Percentiles rank a stretch among this genome's conserved stretches.
Conservation (phyloP, 495 filamentous ascomycete genomes). For the Penicillium cinerascens region DNA sequence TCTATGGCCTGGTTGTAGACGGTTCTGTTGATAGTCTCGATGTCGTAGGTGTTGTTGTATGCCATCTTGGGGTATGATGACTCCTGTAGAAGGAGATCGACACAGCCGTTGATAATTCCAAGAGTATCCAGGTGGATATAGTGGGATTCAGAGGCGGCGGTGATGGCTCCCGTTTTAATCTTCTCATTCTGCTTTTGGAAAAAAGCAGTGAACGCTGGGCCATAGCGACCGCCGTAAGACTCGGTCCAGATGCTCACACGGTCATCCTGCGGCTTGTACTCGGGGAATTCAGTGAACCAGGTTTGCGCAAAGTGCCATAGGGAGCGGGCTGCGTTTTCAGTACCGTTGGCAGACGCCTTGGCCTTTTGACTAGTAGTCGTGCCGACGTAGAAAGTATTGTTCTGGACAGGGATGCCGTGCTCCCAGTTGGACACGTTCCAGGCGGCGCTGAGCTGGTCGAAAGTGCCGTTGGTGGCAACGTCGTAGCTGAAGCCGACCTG, state of each 20-base stretch:
- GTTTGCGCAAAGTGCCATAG: conserved; percentile 59
- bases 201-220: conserved; percentile 60
- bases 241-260: conserved; percentile 54
- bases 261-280: conserved; percentile 53
- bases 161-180: conserved; percentile 40
- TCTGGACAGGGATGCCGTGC: conserved; percentile 49
- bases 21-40: conserved; percentile 58
- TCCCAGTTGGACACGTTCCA: conserved; percentile 33
- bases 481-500: conserved; percentile 62
- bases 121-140: conserved; percentile 49
- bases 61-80: conserved; percentile 65
- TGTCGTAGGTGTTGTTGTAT: conserved; percentile 72
- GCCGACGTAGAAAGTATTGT: conserved; percentile 58
- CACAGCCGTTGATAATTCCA: conserved; percentile 66
- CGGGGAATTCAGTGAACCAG: conserved; percentile 54
- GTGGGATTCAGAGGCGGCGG: conserved; percentile 25
- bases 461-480: conserved; percentile 40
- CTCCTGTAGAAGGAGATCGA: conserved; percentile 68
- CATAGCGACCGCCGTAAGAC: conserved; percentile 67
- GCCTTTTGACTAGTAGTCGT: conserved; percentile 52
- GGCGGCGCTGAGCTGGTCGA: conserved; percentile 33
- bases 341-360: conserved; percentile 47
- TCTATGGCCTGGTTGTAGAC: conserved; percentile 47
- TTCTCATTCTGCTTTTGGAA: conserved; percentile 62
- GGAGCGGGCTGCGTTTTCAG: conserved; percentile 48